phyloP scores from a whole-genome alignment of 2,329 filamentous ascomycete genomes.

The Aspergillus pseudonomiae region DNA sequence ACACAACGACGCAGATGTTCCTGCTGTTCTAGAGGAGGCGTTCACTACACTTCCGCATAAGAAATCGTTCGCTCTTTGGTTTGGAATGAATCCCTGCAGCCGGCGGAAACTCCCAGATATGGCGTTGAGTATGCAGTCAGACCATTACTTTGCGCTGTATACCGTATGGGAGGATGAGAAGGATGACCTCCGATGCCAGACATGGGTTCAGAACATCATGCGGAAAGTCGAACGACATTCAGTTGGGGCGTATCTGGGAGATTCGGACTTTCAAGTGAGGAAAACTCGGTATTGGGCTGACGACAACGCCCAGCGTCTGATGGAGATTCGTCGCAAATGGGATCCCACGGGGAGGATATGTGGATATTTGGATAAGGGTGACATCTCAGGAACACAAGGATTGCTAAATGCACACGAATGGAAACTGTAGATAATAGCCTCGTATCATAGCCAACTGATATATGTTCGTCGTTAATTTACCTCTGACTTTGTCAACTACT shows the following conservation, averaged over 20 bases:
- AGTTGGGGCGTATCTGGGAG: constrained; percentile 58
- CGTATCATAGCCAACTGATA: neutral
- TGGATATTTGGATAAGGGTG: constrained; percentile 40
- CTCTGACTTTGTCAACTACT: neutral
- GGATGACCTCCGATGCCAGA: constrained; percentile 49
- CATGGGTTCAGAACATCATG: constrained; percentile 52
- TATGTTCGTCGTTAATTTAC: neutral
- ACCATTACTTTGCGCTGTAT: constrained; percentile 61
- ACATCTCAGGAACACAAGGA: neutral
- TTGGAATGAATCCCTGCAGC: constrained; percentile 54
- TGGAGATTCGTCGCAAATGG: constrained; percentile 38
- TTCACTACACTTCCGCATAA: constrained; percentile 53
- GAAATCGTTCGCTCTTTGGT: constrained; percentile 55
- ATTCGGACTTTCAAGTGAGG: constrained; percentile 56
- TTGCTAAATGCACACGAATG: neutral
- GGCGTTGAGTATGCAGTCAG: constrained; percentile 58
- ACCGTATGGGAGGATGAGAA: constrained; percentile 52
- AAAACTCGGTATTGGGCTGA: constrained; percentile 54
- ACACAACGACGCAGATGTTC: constrained; percentile 50
- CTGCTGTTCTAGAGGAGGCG: constrained; percentile 48
- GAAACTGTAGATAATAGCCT: neutral
- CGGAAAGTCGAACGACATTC: constrained; percentile 42
- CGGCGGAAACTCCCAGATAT: constrained; percentile 50
- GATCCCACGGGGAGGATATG: constrained; percentile 32
- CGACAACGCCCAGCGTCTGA: constrained; percentile 46